Conservation (phyloP, 192 early-diverging fungal genomes). For the Fimicolochytrium jonesii region DNA sequence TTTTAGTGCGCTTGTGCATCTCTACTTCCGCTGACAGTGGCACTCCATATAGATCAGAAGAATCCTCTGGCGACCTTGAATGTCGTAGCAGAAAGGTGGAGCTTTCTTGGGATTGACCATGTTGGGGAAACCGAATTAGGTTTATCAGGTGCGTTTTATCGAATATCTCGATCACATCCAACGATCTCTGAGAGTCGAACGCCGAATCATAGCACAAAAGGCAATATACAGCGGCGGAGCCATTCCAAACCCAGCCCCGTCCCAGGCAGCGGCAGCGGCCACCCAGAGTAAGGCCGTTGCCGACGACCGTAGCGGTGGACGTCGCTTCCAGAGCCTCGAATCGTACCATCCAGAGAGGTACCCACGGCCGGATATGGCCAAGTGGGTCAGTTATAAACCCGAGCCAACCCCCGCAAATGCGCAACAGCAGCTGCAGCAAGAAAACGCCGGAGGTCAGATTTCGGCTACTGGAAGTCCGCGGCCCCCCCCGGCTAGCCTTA, state of each 20-base stretch:
- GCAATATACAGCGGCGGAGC: too few relatives aligned
- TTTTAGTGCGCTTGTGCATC: too few relatives aligned
- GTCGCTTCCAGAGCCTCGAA: slow-evolving; percentile 30
- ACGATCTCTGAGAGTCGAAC: too few relatives aligned
- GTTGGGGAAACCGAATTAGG: slow-evolving; percentile 76
- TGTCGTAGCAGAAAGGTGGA: slow-evolving; percentile 64
- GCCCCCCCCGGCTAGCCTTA: too few relatives aligned
- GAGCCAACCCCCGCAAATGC: slow-evolving; percentile 6
- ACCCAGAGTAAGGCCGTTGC: not conserved
- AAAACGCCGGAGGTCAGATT: not conserved
- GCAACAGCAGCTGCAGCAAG: not conserved
- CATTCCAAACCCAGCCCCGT: not conserved
- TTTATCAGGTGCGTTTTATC: slow-evolving; percentile 48
- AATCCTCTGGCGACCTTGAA: not conserved
- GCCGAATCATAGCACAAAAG: too few relatives aligned
- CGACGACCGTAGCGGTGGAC: not conserved
- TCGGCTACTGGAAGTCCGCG: too few relatives aligned
- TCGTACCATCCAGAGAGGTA: slow-evolving; percentile 65
- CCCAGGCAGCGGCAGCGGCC: not conserved
- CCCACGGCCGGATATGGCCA: slow-evolving; percentile 68
- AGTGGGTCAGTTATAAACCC: slow-evolving; percentile 65
- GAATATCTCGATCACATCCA: too few relatives aligned
- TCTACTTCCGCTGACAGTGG: too few relatives aligned
- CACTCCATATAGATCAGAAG: slow-evolving; percentile 7
- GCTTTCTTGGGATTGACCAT: slow-evolving; percentile 69